A percentile compares a stretch with the other conserved stretches of the same genome.
phyloP scores from a whole-genome alignment of 2,329 filamentous ascomycete species.

The Rhynchosporium secalis region DNA sequence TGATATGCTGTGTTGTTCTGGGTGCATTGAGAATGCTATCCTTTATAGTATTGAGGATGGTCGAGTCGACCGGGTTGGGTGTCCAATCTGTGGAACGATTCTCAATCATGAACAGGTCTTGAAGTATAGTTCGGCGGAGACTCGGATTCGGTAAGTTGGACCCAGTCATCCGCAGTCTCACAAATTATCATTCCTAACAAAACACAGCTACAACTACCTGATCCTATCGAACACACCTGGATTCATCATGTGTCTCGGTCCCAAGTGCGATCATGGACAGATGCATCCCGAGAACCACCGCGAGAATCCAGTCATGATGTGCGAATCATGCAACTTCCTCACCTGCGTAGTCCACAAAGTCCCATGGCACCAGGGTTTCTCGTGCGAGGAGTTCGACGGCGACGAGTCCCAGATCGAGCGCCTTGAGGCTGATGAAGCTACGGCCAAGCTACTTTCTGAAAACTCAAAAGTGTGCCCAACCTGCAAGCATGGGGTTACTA shows the following conservation, averaged over 20 bases:
- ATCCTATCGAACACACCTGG: constrained; percentile 17
- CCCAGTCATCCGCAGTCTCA: no score
- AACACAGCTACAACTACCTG: constrained; percentile 26
- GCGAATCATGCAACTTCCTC: constrained; percentile 26
- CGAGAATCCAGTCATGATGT: constrained; percentile 29
- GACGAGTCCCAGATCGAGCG: constrained; percentile 31
- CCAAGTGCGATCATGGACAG: constrained; percentile 27
- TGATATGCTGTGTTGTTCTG: no score
- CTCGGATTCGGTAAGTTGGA: no score
- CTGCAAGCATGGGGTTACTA: constrained; percentile 29
- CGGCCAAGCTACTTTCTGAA: constrained; percentile 29
- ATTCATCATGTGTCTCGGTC: constrained; percentile 28
- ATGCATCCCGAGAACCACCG: constrained; percentile 18
- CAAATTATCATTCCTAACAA: neutral
- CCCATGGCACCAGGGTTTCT: constrained; percentile 32
- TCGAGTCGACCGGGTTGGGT: no score
- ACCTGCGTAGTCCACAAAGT: constrained; percentile 31
- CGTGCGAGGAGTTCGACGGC: constrained; percentile 32
- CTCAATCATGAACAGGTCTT: neutral
- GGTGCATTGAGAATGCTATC: no score
- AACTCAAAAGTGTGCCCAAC: constrained; percentile 28
- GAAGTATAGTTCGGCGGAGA: constrained; percentile 17
- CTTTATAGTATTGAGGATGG: no score
- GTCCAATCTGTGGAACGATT: no score
- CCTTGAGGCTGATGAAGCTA: constrained; percentile 32